phyloP scores from a whole-genome alignment of 129 eudicot species.

The Artemisia annua region DNA sequence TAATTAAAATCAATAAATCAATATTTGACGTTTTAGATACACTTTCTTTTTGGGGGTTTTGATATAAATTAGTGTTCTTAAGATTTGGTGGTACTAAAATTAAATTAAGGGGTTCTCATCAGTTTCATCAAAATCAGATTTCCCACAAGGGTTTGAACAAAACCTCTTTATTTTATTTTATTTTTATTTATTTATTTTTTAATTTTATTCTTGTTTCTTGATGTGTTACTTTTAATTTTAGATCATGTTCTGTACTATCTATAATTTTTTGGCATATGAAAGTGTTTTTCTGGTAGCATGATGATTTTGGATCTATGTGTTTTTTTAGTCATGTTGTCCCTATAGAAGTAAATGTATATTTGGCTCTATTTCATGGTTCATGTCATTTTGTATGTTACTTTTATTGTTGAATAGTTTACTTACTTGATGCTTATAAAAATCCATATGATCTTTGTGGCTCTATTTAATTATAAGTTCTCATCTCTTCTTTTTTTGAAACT shows the following conservation, averaged over 20 bases:
- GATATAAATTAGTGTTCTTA: no score
- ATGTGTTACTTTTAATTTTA: conserved; percentile 3
- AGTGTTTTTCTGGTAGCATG: background rate
- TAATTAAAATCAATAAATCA: conserved; percentile 5
- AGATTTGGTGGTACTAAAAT: background rate
- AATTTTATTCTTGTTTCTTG: background rate
- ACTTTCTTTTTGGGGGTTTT: background rate
- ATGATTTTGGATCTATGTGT: conserved; percentile 25
- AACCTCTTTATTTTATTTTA: background rate
- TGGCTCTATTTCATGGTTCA: background rate
- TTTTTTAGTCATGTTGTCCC: background rate
- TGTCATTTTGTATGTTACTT: background rate
- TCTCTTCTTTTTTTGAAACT: background rate
- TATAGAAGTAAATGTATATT: background rate
- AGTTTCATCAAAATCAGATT: background rate
- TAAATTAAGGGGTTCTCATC: background rate
- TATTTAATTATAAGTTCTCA: conserved; percentile 15
- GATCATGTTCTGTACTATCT: background rate
- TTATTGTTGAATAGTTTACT: background rate
- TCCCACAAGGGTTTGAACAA: background rate
- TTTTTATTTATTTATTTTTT: background rate
- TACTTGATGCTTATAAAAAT: no score
- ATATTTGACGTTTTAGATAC: background rate
- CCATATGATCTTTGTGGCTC: background rate
- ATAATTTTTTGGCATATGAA: background rate